Percentiles rank a stretch among this genome's conserved stretches.
Evolutionary conservation across 192 early-diverging fungal genomes (phyloP).

Genomic region (Gryganskiella cystojenkinii): DNA sequence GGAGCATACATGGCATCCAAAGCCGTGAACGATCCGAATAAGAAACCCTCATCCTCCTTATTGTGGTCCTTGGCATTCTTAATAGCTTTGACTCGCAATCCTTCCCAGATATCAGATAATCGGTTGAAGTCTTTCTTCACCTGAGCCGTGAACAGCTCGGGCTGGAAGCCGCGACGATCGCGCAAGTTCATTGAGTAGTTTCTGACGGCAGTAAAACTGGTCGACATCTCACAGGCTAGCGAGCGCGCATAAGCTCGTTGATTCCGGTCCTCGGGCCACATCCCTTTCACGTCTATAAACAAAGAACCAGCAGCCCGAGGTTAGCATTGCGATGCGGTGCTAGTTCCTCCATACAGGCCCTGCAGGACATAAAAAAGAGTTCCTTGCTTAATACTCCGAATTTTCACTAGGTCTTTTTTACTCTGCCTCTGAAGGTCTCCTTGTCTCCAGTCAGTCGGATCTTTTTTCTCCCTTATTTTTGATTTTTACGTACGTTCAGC

Average conservation of each 20-base stretch:
- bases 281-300: constrained; percentile 29
- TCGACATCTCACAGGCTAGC: constrained; percentile 46
- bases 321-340: too few species aligned
- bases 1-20: constrained; percentile 56
- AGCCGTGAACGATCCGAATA: constrained; percentile 53
- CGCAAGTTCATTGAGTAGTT: constrained; percentile 50
- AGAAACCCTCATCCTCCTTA: constrained; percentile 40
- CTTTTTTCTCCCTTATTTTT: too few species aligned
- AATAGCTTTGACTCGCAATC: constrained; percentile 36
- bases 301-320: background rate
- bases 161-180: constrained; percentile 12
- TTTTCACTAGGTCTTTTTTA: too few species aligned
- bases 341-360: too few species aligned
- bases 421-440: too few species aligned
- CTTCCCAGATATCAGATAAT: constrained; percentile 43
- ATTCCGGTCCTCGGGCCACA: constrained; percentile 41
- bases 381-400: too few species aligned
- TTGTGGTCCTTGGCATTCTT: constrained; percentile 5
- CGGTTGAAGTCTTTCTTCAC: constrained; percentile 23
- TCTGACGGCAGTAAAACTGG: constrained; percentile 35
- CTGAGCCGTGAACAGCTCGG: constrained; percentile 11
- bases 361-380: too few species aligned
- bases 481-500: constrained; percentile 48
- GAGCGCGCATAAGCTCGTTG: constrained; percentile 52
- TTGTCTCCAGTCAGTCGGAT: too few species aligned